Percentiles rank a stretch among this genome's conserved stretches.
Conservation (phyloP, 257 asterid species). For the Coffea eugenioides region DNA sequence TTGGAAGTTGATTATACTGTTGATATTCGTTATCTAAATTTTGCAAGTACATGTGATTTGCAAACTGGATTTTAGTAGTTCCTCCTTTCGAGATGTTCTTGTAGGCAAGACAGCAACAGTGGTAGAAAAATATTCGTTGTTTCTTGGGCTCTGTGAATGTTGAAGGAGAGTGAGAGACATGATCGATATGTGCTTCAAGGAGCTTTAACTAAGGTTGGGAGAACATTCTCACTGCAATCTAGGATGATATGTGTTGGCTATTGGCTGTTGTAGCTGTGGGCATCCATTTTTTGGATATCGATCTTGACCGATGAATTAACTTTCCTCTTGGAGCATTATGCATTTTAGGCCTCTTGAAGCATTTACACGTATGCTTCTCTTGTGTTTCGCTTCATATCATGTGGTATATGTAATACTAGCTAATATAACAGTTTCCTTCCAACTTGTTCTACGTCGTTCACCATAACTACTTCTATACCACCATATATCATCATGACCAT, state of each 20-base stretch:
- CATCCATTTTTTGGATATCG: neutral
- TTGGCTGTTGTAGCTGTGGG: neutral
- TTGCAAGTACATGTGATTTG: neutral
- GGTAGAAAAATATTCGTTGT: neutral
- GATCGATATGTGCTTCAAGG: neutral
- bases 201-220: neutral
- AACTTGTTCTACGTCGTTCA: too few species aligned
- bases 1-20: neutral
- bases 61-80: neutral
- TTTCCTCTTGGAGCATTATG: neutral
- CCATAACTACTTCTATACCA: too few species aligned
- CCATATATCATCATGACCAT: too few species aligned
- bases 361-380: neutral
- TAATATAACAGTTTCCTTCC: too few species aligned
- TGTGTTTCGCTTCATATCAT: neutral
- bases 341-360: too few species aligned
- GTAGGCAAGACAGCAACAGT: neutral
- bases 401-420: too few species aligned
- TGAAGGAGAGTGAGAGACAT: neutral
- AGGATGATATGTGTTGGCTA: neutral
- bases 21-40: too few species aligned
- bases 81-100: neutral
- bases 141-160: constrained; percentile 7
- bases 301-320: neutral
- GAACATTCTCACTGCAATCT: constrained; percentile 17